Conservation (phyloP, 192 early-diverging fungal species). For the Glomus cerebriforme region DNA sequence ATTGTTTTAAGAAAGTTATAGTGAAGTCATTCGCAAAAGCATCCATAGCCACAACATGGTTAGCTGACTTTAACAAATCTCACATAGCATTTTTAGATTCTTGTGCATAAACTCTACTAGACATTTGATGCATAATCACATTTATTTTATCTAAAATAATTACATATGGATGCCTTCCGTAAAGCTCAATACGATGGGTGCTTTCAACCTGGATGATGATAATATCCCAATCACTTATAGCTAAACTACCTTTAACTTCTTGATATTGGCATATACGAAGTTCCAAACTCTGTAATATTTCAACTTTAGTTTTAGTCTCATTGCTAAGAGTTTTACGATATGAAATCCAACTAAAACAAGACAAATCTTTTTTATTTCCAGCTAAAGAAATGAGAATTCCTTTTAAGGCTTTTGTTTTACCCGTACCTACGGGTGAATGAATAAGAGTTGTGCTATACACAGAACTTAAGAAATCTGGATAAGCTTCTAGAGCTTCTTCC, state of each 20-base stretch:
- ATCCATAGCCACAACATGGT: background rate
- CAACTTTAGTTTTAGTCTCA: background rate
- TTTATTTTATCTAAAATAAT: background rate
- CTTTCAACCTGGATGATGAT: background rate
- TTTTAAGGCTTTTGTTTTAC: too few species aligned
- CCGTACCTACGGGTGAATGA: too few species aligned
- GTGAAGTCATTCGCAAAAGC: background rate
- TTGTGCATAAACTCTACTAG: conserved; percentile 2
- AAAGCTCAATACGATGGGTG: background rate
- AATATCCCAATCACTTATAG: background rate
- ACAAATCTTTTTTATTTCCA: too few species aligned
- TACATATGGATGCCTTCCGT: background rate
- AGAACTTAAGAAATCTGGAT: too few species aligned
- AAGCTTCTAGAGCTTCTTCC: too few species aligned
- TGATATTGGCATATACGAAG: background rate
- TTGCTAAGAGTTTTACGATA: background rate
- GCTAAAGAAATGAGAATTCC: too few species aligned
- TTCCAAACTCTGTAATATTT: background rate
- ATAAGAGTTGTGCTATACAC: too few species aligned
- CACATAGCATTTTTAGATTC: conserved; percentile 12
- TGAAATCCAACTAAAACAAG: background rate
- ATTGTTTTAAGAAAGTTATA: too few species aligned
- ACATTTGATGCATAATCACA: background rate
- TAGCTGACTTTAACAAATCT: conserved; percentile 2
- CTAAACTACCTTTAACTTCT: conserved; percentile 10